phyloP scores from a whole-genome alignment of 2,329 filamentous ascomycete species.

The Cladophialophora yegresii region DNA sequence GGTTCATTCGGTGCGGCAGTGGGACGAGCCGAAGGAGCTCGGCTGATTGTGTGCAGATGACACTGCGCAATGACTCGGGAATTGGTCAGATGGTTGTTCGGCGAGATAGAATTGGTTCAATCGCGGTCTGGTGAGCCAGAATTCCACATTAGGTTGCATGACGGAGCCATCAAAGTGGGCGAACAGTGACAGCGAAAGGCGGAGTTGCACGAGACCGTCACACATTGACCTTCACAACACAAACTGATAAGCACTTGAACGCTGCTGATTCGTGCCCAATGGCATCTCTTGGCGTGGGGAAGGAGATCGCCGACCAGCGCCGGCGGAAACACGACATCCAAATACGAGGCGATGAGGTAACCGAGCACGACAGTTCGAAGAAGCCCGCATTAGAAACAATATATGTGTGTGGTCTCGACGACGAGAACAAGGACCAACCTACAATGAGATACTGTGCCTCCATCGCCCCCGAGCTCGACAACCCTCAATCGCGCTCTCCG shows the following conservation, averaged over 20 bases:
- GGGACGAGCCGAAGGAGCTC: conserved; percentile 28
- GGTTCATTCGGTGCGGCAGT: conserved; percentile 18
- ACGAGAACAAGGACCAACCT: neutral
- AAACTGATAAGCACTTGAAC: conserved; percentile 25
- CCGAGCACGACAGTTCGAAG: neutral
- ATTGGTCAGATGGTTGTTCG: conserved; percentile 26
- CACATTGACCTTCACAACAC: neutral
- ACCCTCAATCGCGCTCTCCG: no score
- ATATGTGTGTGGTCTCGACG: neutral
- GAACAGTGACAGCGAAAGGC: conserved; percentile 6
- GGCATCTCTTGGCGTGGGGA: conserved; percentile 31
- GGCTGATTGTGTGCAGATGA: conserved; percentile 33
- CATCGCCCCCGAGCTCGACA: neutral
- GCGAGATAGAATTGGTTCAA: neutral
- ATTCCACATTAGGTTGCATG: conserved; percentile 11
- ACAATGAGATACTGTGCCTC: neutral
- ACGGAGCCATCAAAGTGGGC: conserved; percentile 8
- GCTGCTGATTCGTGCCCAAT: conserved; percentile 17
- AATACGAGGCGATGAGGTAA: neutral
- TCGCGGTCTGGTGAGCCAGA: neutral
- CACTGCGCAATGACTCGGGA: conserved; percentile 31
- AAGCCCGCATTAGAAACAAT: neutral
- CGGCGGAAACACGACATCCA: neutral
- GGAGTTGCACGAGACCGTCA: conserved; percentile 25
- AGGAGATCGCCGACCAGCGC: conserved; percentile 22